A percentile compares a stretch with the other conserved stretches of the same genome.
Conservation (phyloP, 495 filamentous ascomycete genomes). For the Astrothelium macrocarpum region DNA sequence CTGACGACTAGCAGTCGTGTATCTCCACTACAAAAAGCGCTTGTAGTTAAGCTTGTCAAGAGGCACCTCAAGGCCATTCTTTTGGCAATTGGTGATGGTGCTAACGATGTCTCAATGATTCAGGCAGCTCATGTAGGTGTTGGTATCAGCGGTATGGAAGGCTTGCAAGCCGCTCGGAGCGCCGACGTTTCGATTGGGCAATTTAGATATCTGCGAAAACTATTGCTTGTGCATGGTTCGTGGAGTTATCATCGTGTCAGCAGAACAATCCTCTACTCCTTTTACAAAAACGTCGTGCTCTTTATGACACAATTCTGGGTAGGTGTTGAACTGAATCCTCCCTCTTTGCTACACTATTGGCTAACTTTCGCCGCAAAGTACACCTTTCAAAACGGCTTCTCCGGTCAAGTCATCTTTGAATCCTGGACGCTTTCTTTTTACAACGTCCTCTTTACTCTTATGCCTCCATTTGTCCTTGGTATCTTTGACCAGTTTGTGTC, state of each 20-base stretch:
- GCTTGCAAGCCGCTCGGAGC: slow-evolving; percentile 93
- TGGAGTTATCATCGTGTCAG: slow-evolving; percentile 97
- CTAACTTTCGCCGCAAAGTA: slow-evolving; percentile 48
- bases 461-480: slow-evolving; percentile 90
- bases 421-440: slow-evolving; percentile 99
- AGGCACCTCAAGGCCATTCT: slow-evolving; percentile 86
- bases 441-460: slow-evolving; percentile 95
- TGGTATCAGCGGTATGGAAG: slow-evolving; percentile 94
- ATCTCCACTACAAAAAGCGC: slow-evolving; percentile 94
- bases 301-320: slow-evolving; percentile 99
- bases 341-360: slow-evolving; percentile 22
- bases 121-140: slow-evolving; percentile 98
- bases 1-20: slow-evolving; percentile 55
- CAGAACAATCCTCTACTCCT: slow-evolving; percentile 95
- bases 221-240: slow-evolving; percentile 89
- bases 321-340: not conserved
- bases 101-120: slow-evolving; percentile 99
- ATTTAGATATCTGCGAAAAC: slow-evolving; percentile 90
- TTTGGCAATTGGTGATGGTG: slow-evolving; percentile 93
- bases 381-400: slow-evolving; percentile 96
- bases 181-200: slow-evolving; percentile 95
- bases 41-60: slow-evolving; percentile 98
- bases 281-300: slow-evolving; percentile 97
- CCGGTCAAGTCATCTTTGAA: slow-evolving; percentile 96
- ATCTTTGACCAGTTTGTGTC: slow-evolving; percentile 98